Evolutionary conservation across 2,329 filamentous ascomycete genomes (phyloP), one percentile per base, ranked within the genome.

Genomic region (Ciborinia camelliae): DNA sequence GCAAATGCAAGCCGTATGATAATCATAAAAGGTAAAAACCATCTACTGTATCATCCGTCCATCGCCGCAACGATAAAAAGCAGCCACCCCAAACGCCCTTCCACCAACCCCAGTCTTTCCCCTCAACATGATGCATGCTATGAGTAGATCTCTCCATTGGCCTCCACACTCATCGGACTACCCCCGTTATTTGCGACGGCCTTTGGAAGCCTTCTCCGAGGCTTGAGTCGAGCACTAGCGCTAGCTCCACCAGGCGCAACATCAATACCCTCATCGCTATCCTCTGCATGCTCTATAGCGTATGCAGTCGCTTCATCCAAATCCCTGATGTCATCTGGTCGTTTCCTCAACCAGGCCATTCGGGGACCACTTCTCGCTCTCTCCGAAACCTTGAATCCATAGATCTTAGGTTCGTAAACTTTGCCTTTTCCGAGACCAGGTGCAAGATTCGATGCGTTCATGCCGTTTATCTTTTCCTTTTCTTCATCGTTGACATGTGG

Each of bases 391-490:
- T 90, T 86, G 81, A 99, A 99, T 35, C 95, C 95, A 78, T 98
- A 99, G 76, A 99, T 98, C 71, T 89, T 90, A 66, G 95, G 92
- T 75, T 97, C 92, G 78, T 98, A 98, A 73, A 97, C 91, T 76
- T 88, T 92, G 66, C 87, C 86, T 57, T 81, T 81, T 14, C 95
- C 95, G 3, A 99, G 82, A 1, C 92, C 92, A 0, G 95, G 93
- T 1, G 90, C 93, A 69, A 97, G 89, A 76, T 98, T 99, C 71
- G 87, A 84, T 5, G 90, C 86, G 69, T 91, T 88, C 73, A 97
- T 87, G 73, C 95, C 95, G 76, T 99, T 98, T 73, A 98, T 86
- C 68, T 83, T 81, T 10, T 80, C 78, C 66, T 78, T 73, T 7
- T 73, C 71, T 10, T 73, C 77, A 37, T 76, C 75, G 26, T 85